These are phyloP conservation scores for Suhomyces guaymorum DNA, from an alignment of 1,139 yeast species.

Conservation along the genomic window DNA sequence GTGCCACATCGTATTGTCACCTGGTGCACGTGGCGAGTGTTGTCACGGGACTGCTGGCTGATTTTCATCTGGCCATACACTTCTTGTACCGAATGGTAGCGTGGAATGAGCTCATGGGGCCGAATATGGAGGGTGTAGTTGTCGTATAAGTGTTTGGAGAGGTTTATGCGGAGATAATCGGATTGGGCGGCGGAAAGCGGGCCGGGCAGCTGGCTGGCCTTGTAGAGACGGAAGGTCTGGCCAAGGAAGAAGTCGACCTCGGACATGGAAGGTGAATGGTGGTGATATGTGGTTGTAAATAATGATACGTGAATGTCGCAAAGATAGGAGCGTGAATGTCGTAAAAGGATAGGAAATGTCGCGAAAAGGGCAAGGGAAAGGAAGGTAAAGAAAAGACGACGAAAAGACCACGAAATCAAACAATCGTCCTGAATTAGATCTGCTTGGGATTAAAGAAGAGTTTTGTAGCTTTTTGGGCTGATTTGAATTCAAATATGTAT, in stretches of 20 bases:
- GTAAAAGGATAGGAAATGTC: too few species aligned
- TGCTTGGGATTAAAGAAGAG: too few species aligned
- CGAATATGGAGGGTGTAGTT: slow-evolving; percentile 7
- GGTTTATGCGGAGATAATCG: slow-evolving; percentile 11
- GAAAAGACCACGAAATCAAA: too few species aligned
- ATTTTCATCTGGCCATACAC: slow-evolving; percentile 13
- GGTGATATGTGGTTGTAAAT: too few species aligned
- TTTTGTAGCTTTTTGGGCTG: too few species aligned
- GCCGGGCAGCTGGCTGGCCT: slow-evolving; percentile 8
- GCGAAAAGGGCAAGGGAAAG: too few species aligned
- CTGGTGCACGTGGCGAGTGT: slow-evolving; percentile 11
- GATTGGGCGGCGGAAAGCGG: slow-evolving; percentile 8
- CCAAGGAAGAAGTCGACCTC: slow-evolving; percentile 14
- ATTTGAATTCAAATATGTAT: too few species aligned
- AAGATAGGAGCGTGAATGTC: too few species aligned
- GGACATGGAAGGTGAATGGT: too few species aligned
- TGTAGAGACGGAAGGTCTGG: slow-evolving; percentile 19
- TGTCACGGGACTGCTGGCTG: slow-evolving; percentile 6
- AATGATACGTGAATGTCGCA: too few species aligned
- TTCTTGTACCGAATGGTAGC: slow-evolving; percentile 14
- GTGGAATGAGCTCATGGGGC: slow-evolving; percentile 14
- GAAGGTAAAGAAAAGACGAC: too few species aligned
- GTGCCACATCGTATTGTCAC: slow-evolving; percentile 15
- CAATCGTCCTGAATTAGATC: too few species aligned
- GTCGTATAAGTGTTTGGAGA: slow-evolving; percentile 11